phyloP scores from a whole-genome alignment of 176 grass and related monocot species.

The Cenchrus fungigraminus region DNA sequence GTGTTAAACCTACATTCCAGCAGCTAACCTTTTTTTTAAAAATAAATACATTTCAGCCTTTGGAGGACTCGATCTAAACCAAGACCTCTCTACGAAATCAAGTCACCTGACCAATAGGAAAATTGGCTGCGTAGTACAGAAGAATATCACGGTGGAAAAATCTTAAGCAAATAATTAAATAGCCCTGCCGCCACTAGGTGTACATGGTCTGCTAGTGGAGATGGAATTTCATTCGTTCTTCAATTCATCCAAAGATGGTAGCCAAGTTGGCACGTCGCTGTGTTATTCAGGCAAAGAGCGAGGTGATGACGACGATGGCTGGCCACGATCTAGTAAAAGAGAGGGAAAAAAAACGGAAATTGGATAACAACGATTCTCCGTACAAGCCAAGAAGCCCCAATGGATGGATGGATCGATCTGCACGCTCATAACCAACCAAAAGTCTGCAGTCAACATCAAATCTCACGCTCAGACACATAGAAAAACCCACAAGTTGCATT shows the following conservation, averaged over 20 bases:
- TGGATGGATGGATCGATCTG: constrained; percentile 5
- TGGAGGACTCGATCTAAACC: no score
- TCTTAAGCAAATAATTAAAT: no score
- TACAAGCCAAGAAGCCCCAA: constrained; percentile 12
- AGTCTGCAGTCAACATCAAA: constrained; percentile 53
- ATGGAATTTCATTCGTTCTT: background rate
- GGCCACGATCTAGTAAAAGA: no score
- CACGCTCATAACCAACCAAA: background rate
- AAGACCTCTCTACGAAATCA: no score
- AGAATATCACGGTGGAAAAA: no score
- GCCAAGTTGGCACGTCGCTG: background rate
- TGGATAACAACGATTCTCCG: background rate
- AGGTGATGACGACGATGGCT: no score
- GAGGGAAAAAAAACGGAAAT: background rate
- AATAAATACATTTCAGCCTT: no score
- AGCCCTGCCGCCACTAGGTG: no score
- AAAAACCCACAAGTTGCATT: constrained; percentile 1
- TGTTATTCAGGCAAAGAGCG: background rate
- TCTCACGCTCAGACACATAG: constrained; percentile 31
- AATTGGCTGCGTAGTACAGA: no score
- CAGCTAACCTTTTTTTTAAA: no score
- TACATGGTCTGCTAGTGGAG: background rate
- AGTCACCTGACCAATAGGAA: no score
- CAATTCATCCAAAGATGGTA: background rate
- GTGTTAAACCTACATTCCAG: no score